phyloP scores from a whole-genome alignment of 208 protist species.

The Trypanosoma grayi region DNA sequence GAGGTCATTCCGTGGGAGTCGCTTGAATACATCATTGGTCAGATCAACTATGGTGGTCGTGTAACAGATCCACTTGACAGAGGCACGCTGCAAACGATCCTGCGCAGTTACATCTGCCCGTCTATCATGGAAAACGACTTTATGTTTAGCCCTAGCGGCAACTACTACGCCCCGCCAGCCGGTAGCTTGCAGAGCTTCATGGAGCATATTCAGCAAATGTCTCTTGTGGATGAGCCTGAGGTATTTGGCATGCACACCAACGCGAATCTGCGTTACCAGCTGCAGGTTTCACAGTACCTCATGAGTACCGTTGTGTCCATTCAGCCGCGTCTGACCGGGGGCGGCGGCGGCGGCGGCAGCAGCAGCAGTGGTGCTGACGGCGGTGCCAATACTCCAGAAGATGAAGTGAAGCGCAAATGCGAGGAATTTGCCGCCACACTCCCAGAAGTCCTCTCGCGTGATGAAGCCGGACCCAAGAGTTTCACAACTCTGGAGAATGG shows the following conservation, averaged over 20 bases:
- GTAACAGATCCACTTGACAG: conserved; percentile 98
- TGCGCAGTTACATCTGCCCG: conserved; percentile 85
- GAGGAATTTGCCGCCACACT: conserved; percentile 85
- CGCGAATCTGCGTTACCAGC: conserved; percentile 96
- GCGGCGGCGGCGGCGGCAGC: conserved; percentile 22
- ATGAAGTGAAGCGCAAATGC: conserved; percentile 91
- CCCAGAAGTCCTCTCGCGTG: conserved; percentile 55
- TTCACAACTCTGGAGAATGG: conserved; percentile 91
- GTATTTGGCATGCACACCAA: conserved; percentile 98
- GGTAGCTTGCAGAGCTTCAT: conserved; percentile 61
- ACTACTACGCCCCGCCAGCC: conserved; percentile 69
- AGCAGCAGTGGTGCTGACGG: conserved; percentile 11
- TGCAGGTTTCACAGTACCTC: conserved; percentile 91
- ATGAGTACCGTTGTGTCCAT: conserved; percentile 90
- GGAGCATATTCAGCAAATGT: conserved; percentile 87
- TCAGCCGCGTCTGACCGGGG: conserved; percentile 78
- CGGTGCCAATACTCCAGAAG: conserved; percentile 63
- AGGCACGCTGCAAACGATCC: conserved; percentile 90
- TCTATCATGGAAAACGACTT: conserved; percentile 85
- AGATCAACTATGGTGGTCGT: conserved; percentile 98
- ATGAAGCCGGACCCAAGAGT: conserved; percentile 85
- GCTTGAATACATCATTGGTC: conserved; percentile 97
- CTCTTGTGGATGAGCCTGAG: conserved; percentile 90
- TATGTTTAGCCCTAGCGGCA: conserved; percentile 79
- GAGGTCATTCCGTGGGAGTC: conserved; percentile 96